These are phyloP conservation scores for Tubosaeta sp. DNA, from an alignment of 768 basidiomycete species.

Conservation along the genomic window DNA sequence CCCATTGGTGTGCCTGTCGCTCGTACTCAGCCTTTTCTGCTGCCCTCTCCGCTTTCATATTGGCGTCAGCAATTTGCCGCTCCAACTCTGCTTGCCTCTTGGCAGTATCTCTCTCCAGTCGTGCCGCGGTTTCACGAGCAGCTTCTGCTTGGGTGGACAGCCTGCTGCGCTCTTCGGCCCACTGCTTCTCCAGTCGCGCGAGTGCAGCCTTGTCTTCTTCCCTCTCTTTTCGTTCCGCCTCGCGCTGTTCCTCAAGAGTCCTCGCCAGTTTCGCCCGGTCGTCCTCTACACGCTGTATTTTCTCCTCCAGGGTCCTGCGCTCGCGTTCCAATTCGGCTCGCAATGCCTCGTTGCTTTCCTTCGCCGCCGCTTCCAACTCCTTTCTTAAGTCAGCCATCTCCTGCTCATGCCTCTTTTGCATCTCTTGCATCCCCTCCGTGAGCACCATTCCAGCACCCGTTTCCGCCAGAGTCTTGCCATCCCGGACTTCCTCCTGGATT, in stretches of 20 bases:
- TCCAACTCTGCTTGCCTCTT: neutral
- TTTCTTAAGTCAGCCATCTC: constrained; percentile 39
- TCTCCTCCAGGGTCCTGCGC: constrained; percentile 2
- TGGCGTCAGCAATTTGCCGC: neutral
- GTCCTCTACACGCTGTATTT: neutral
- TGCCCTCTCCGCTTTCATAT: neutral
- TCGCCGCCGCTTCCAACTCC: constrained; percentile 40
- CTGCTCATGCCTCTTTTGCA: constrained; percentile 14
- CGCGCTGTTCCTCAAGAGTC: constrained; percentile 3
- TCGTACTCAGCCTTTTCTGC: no score
- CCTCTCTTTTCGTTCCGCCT: neutral
- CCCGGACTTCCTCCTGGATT: no score
- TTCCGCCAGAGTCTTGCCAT: no score
- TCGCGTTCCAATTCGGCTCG: constrained; percentile 2
- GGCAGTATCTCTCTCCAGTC: neutral
- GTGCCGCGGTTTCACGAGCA: neutral
- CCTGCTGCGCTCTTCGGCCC: neutral
- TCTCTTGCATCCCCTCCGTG: no score
- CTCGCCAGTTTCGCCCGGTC: constrained; percentile 1
- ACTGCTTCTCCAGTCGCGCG: neutral
- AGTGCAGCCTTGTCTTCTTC: neutral
- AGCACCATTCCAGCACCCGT: no score
- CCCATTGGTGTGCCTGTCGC: no score
- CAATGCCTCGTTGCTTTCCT: constrained; percentile 5
- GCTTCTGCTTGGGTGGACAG: neutral